These are phyloP conservation scores for Hymenotorrendiella dingleyae DNA, from an alignment of 2,329 filamentous ascomycete species.

Conservation along the genomic window DNA sequence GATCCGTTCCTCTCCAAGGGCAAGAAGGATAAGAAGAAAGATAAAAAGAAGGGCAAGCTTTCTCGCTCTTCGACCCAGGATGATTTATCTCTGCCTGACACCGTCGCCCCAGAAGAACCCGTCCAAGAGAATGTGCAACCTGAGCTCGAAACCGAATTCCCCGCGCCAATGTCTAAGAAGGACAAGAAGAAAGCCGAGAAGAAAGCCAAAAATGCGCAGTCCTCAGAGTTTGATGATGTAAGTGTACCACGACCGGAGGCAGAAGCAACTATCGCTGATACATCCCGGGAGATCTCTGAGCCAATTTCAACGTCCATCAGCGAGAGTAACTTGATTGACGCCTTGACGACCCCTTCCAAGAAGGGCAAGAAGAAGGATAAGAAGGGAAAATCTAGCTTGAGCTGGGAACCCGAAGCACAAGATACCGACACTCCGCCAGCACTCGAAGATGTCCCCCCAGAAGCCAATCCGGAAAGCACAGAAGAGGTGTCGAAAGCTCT, in stretches of 20 bases:
- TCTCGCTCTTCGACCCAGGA: conserved; percentile 10
- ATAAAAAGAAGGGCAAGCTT: conserved; percentile 9
- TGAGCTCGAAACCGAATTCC: conserved; percentile 5
- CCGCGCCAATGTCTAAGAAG: conserved; percentile 15
- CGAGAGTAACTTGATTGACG: conserved; percentile 1
- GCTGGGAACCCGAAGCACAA: conserved; percentile 1
- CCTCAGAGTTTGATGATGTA: conserved; percentile 3
- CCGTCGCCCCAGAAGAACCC: conserved; percentile 3
- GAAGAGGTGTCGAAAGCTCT: too few species aligned
- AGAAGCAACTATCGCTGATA: neutral
- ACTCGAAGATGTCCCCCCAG: too few species aligned
- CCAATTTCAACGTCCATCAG: neutral
- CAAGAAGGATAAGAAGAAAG: conserved; percentile 15
- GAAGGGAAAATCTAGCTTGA: conserved; percentile 3
- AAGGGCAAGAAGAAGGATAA: conserved; percentile 32
- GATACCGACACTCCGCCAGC: too few species aligned
- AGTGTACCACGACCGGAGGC: neutral
- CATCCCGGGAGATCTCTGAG: conserved; percentile 2
- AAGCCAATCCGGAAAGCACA: too few species aligned
- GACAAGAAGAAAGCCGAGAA: conserved; percentile 22
- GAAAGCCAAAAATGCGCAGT: conserved; percentile 11
- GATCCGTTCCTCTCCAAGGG: conserved; percentile 1
- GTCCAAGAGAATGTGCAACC: neutral
- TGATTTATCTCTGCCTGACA: conserved; percentile 9
- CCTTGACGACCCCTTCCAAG: conserved; percentile 19